Evolutionary conservation across 768 basidiomycete species (phyloP), one percentile per base, ranked within the genome.

Genomic region (Boletus pseudo-olivaceus): DNA sequence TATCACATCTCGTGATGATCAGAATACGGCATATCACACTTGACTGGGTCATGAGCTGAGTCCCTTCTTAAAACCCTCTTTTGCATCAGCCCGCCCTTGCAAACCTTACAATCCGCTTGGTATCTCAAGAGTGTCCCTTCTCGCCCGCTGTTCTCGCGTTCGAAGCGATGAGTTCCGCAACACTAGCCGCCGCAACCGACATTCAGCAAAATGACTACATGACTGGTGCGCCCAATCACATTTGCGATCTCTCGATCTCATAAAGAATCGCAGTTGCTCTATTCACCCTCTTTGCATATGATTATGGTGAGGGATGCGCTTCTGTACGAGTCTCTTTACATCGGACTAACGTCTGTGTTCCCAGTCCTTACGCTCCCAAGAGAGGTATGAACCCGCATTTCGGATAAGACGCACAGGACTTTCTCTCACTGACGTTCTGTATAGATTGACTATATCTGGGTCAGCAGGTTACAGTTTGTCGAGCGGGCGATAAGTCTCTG

Each of bases 331-430:
- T 32, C 51, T 35, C 34, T 19, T 23, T 26, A 6, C 4, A 27
- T 20, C 14, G 29, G 19, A 26, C 37, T 45, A 7, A 49, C 19
- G 23, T 29, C 38, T 17, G 5, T n/a, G n/a, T 30, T 9, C 10
- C 29, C 17, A 58, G 55, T 56, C 17, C 54, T 58, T 7, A 56
- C 54, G 0, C 47, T 58, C n/a, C 42, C 47, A 1, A 49, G 15
- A 43, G 57, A 59, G 50, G 57, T 56, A 44, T 38, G 4, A 12
- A 14, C 7, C 9, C n/a, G 9, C 15, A 7, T 35, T 0, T 27
- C 14, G 20, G 29, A 32, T 32, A 20, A 32, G n/a, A 20, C 4
- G 30, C n/a, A 4, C 43, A 10, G n/a, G 17, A 19, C 11, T 30
- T 19, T 26, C n/a, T 14, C 32, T 20, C 2, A 15, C 9, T 17